These are phyloP conservation scores for Phaeophleospora eucalypticola DNA, from an alignment of 2,329 filamentous ascomycete species.

Conservation along the genomic window DNA sequence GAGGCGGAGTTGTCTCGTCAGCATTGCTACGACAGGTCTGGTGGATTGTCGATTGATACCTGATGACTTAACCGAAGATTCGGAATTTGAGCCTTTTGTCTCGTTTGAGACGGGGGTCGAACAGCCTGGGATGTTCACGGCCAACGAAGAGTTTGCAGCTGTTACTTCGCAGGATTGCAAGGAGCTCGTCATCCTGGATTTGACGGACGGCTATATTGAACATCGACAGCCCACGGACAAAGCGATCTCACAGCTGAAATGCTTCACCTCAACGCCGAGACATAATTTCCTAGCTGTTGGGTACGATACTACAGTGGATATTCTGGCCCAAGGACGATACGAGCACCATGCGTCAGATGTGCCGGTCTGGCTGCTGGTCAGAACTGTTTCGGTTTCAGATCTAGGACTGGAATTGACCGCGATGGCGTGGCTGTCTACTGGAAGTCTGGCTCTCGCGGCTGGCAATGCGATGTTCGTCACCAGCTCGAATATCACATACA, in stretches of 20 bases:
- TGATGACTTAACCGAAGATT: not conserved
- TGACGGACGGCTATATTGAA: conserved; percentile 31
- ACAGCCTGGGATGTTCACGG: conserved; percentile 17
- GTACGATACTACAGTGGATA: conserved; percentile 20
- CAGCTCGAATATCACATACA: conserved; percentile 67
- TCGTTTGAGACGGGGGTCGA: conserved; percentile 20
- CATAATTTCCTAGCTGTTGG: conserved; percentile 28
- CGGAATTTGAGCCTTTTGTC: conserved; percentile 2
- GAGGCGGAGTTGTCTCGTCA: conserved; percentile 6
- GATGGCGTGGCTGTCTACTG: conserved; percentile 70
- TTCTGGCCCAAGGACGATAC: conserved; percentile 27
- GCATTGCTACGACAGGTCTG: conserved; percentile 5
- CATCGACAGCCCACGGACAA: conserved; percentile 17
- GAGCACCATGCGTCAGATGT: conserved; percentile 13
- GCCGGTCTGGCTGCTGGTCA: conserved; percentile 23
- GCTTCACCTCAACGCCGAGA: conserved; percentile 11
- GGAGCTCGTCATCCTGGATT: conserved; percentile 24
- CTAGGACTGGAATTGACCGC: conserved; percentile 21
- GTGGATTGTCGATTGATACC: conserved; percentile 5
- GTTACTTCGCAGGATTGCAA: conserved; percentile 18
- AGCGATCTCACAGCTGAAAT: conserved; percentile 12
- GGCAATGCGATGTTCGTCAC: conserved; percentile 89
- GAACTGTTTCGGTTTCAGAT: conserved; percentile 22
- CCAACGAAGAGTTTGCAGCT: conserved; percentile 23
- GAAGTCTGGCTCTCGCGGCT: conserved; percentile 79